A percentile compares a stretch with the other conserved stretches of the same genome.
phyloP scores from a whole-genome alignment of 2,329 filamentous ascomycete genomes.

The Talaromyces islandicus region DNA sequence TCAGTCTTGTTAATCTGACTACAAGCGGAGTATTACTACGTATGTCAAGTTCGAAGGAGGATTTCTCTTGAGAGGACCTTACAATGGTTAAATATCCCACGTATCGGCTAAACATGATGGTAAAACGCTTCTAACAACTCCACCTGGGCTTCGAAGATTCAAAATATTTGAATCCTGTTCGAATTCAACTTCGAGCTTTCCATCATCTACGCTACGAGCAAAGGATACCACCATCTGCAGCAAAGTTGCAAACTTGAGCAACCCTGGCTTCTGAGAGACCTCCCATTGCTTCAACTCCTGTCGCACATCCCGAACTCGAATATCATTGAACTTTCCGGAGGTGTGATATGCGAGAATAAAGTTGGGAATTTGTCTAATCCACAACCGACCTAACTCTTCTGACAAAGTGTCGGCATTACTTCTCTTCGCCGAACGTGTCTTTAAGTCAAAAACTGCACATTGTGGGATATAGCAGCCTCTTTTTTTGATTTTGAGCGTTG shows the following conservation, averaged over 20 bases:
- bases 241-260: slow-evolving; percentile 16
- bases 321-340: slow-evolving; percentile 37
- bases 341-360: slow-evolving; percentile 49
- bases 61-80: too few species aligned
- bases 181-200: slow-evolving; percentile 20
- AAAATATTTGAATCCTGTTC: slow-evolving; percentile 20
- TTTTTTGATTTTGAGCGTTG: slow-evolving; percentile 17
- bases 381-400: slow-evolving; percentile 32
- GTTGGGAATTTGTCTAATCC: slow-evolving; percentile 47
- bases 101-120: too few species aligned
- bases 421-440: slow-evolving; percentile 40
- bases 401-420: slow-evolving; percentile 29
- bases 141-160: slow-evolving; percentile 29
- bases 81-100: too few species aligned
- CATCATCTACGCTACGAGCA: slow-evolving; percentile 13
- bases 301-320: slow-evolving; percentile 33
- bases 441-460: slow-evolving; percentile 46
- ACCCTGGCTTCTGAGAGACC: slow-evolving; percentile 19
- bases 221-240: slow-evolving; percentile 18
- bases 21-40: too few species aligned
- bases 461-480: slow-evolving; percentile 31
- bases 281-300: slow-evolving; percentile 39
- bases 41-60: too few species aligned
- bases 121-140: slow-evolving; percentile 20
- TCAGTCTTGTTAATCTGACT: too few species aligned